Percentiles rank a stretch among this genome's conserved stretches.
Evolutionary conservation across 2,329 filamentous ascomycete species (phyloP).

Genomic region (Botrytis tulipae): DNA sequence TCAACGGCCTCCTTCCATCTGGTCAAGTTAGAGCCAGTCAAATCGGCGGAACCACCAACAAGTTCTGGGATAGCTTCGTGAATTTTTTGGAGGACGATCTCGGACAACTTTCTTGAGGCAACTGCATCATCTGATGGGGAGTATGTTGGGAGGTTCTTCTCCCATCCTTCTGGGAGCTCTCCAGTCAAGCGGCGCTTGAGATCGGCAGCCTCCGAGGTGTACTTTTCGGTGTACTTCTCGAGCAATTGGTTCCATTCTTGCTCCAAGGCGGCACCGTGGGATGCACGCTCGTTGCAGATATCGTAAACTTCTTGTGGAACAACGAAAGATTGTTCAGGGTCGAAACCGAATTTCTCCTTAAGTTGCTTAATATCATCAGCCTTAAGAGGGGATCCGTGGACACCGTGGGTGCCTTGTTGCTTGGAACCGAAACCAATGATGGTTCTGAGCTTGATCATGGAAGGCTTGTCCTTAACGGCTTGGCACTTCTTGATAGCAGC

Average conservation of each 20-base stretch:
- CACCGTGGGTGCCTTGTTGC: slow-evolving; percentile 88
- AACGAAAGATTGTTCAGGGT: slow-evolving; percentile 88
- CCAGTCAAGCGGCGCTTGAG: slow-evolving; percentile 75
- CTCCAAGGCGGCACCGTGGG: slow-evolving; percentile 85
- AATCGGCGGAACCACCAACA: slow-evolving; percentile 91
- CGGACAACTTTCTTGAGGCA: slow-evolving; percentile 93
- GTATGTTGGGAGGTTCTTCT: slow-evolving; percentile 89
- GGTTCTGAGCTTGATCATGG: slow-evolving; percentile 93
- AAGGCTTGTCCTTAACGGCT: slow-evolving; percentile 91
- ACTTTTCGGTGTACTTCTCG: slow-evolving; percentile 77
- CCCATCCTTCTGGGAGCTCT: slow-evolving; percentile 92
- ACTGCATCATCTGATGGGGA: slow-evolving; percentile 79
- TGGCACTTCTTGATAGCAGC: slow-evolving; percentile 81
- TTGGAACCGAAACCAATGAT: slow-evolving; percentile 96
- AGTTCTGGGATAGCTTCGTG: slow-evolving; percentile 83
- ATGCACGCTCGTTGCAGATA: slow-evolving; percentile 77
- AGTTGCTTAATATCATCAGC: slow-evolving; percentile 88
- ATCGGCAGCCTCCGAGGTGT: slow-evolving; percentile 77
- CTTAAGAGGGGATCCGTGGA: slow-evolving; percentile 96
- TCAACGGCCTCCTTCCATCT: slow-evolving; percentile 96
- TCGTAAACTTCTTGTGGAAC: slow-evolving; percentile 96
- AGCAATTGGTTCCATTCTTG: slow-evolving; percentile 94
- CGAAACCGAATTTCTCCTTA: slow-evolving; percentile 94
- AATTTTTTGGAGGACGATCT: slow-evolving; percentile 87
- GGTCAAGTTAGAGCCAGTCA: slow-evolving; percentile 98